Base-by-base conservation (phyloP, 1,139 yeast species). In the Nakaseomyces nivariensis region DNA sequence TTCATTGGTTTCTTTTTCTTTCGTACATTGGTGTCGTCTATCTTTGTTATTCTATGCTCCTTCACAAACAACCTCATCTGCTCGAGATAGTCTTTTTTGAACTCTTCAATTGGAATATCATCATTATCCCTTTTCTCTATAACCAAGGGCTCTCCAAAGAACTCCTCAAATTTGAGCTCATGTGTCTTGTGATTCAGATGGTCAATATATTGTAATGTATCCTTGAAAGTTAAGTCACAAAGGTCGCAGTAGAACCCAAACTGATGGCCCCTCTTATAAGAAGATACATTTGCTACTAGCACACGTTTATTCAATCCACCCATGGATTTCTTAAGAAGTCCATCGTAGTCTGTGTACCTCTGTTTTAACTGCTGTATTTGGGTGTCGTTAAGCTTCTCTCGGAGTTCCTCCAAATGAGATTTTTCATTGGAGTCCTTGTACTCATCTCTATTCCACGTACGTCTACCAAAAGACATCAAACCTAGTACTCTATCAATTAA, bases 191-290 rank as follows among this genome's bases (percentile, higher is more conserved):
- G 81, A 60, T 87, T 88, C 60, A 88, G 71, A 68, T 90, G 97
- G 61, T 89, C 95, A 5, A 88, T 74, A 62, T 82, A 82, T 52
- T 88, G 84, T 58, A 88, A 70, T 50, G 85, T 84, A 65, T 90
- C 97, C 60, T 87, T 78, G 67, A 79, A 89, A 1, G 95, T 83
- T 55, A 85, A 67, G 57, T 83, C 79, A 64, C 97, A 90, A 1
- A 79, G 69, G 17, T 85, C 86, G 67, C 97, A 90, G 58, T 79
- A 77, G 65, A 89, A 89, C 2, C 96, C 96, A 56, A 85, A 79
- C 17, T 80, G 85, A 56, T 81, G 75, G 45, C 88, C 88, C 42
- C 60, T 60, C 47, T 79, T 74, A 38, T 69, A 71, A 1, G 74
- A 71, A 2, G 68, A 65, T 1, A 66, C 58, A 1, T 73, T 65